Evolutionary conservation across 805 yeast genomes (phyloP), one percentile per base, ranked within the genome.

Genomic region (Sugiyamaella americana): DNA sequence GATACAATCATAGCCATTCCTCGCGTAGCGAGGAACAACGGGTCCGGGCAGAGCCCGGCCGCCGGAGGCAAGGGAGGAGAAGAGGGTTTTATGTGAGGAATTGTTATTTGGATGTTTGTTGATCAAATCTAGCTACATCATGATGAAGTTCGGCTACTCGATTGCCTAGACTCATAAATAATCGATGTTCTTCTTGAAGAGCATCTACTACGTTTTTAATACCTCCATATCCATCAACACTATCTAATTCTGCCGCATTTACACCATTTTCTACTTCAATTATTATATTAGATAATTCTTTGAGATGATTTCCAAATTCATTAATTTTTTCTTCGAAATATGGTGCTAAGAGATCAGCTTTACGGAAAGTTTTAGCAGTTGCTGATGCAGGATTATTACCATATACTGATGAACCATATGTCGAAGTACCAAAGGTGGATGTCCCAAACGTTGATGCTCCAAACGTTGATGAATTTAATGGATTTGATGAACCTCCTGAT

Each of bases 151-250:
- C 86, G 3, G 89, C 88, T 58, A 83, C 78, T 18, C 75, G 71
- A 57, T 82, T 84, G 46, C 87, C 81, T 43, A 84, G 69, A 58
- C 82, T 84, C 78, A 83, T 80, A 60, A 82, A 83, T 48, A 84
- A 71, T 41, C 68, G 67, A 59, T 82, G 80, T 64, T 83, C 88
- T 51, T 76, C 79, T 54, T 74, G 76, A 43, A 68, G 48, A 11
- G 47, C 47, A 10, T 37, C 29, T 5, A 67, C 53, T 11, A 53
- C 62, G 51, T 57, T 67, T 40, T 36, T 49, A 34, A 43, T 41
- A 32, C 44, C 41, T 6, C 42, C 46, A 32, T 51, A 45, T 20
- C 51, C 52, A 13, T 53, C 51, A 13, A 48, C 40, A 2, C 54
- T 46, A 6, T 51, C 54, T 26, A 44, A 45, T 48, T 65, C 68